Evolutionary conservation across 2,329 filamentous ascomycete species (phyloP).

Genomic region (Pseudofabraea citricarpa): DNA sequence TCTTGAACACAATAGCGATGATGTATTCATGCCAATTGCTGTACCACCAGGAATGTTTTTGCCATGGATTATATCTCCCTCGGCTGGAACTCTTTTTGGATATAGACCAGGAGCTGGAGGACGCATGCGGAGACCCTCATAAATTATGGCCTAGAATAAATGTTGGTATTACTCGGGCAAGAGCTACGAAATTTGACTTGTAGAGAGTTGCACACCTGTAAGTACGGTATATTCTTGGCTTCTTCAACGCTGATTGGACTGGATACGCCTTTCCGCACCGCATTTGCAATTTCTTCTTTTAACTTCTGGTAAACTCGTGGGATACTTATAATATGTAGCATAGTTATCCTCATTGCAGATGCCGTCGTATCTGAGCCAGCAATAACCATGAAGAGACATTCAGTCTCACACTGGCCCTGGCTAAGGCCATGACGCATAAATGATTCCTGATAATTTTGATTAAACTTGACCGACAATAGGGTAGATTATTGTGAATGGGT

Average conservation of each 20-base stretch:
- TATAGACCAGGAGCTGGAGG: slow-evolving; percentile 27
- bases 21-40: slow-evolving; percentile 18
- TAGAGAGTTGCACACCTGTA: not conserved
- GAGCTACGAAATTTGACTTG: not conserved
- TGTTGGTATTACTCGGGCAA: not conserved
- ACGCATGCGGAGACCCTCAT: slow-evolving; percentile 40
- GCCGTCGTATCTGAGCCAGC: slow-evolving; percentile 32
- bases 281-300: slow-evolving; percentile 36
- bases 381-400: slow-evolving; percentile 36
- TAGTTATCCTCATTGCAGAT: slow-evolving; percentile 42
- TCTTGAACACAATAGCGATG: slow-evolving; percentile 29
- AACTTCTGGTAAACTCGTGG: slow-evolving; percentile 40
- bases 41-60: slow-evolving; percentile 8
- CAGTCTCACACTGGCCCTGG: slow-evolving; percentile 41
- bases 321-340: slow-evolving; percentile 46
- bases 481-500: not conserved
- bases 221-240: slow-evolving; percentile 2
- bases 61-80: not conserved
- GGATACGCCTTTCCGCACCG: not conserved
- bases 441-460: not conserved
- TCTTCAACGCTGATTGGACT: slow-evolving; percentile 1
- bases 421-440: slow-evolving; percentile 27
- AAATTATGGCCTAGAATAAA: slow-evolving; percentile 33
- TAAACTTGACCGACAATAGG: not conserved
- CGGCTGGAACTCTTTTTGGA: not conserved